Evolutionary conservation across 2,329 filamentous ascomycete species (phyloP).

Genomic region (Neocucurbitaria cava): DNA sequence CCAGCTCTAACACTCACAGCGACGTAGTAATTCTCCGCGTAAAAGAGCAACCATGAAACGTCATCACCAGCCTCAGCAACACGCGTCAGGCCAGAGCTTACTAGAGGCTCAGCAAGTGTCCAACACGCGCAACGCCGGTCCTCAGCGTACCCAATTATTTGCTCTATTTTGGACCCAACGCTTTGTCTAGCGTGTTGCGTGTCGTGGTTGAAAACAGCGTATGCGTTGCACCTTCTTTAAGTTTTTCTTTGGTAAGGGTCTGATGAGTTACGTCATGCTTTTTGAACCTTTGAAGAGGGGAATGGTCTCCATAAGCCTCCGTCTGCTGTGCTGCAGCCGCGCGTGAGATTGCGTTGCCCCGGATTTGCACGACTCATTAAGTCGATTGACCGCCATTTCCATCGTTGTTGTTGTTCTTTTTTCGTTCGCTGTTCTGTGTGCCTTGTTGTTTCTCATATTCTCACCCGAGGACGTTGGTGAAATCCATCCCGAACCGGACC

Average conservation of each 20-base stretch:
- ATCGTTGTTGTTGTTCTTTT: constrained; percentile 3
- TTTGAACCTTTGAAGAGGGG: constrained; percentile 7
- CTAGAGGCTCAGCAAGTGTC: neutral
- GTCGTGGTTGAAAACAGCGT: constrained; percentile 10
- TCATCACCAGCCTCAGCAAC: constrained; percentile 6
- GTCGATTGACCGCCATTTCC: constrained; percentile 2
- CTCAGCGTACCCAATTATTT: constrained; percentile 6
- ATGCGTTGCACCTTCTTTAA: constrained; percentile 10
- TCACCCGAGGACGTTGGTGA: neutral
- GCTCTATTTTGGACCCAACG: neutral
- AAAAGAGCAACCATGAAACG: neutral
- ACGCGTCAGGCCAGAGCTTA: constrained; percentile 14
- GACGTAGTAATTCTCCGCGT: neutral
- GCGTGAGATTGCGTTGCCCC: constrained; percentile 22
- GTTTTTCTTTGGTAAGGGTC: constrained; percentile 10
- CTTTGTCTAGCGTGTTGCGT: constrained; percentile 22
- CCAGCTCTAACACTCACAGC: neutral
- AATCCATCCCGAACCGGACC: neutral
- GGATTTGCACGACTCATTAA: neutral
- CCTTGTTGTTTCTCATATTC: constrained; percentile 1
- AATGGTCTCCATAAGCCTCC: constrained; percentile 34
- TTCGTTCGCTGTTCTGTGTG: constrained; percentile 2
- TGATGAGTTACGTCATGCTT: constrained; percentile 38
- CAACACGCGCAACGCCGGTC: constrained; percentile 11
- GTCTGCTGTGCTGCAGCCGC: constrained; percentile 24